Base-by-base conservation (phyloP, 352 stramenopile species). In the Hyaloperonospora arabidopsidis region DNA sequence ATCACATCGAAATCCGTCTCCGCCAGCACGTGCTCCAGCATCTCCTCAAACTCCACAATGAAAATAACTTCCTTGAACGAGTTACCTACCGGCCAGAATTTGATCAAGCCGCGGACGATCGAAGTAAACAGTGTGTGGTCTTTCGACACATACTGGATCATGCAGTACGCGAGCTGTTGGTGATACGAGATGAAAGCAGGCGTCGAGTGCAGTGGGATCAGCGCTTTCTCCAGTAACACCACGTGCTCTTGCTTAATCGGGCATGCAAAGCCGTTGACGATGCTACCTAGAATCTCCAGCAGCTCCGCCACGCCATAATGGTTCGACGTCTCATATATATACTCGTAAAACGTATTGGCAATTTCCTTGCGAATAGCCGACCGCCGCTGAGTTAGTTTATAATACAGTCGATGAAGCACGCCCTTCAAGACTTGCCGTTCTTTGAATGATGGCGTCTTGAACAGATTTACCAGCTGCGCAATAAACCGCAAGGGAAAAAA, bases 301-400 rank as follows among this genome's bases (percentile, higher is more conserved):
- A 95, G 64, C 65, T 95, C 85, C 23, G 83, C 83, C 52, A 95
- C 80, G 56, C 85, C 85, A 59, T 92, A 89, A 66, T 95, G 80
- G 52, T 89, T 91, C 67, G 69, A 84, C 25, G 70, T 89, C 77
- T 95, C 85, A 88, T 95, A 95, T 86, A 93, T 90, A 87, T 92
- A 95, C 78, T 89, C 82, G 72, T 91, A 93, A 57, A 95, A 93
- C 52, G 82, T 73, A 61, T 93, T 70, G 54, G 82, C 78, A 67
- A 95, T 93, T 63, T 91, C 80, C 63, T 89, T 88, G 46, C 85
- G 80, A 70, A 95, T 93, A 15, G 81, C 74, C 54, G 83, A 87
- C 25, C 85, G 82, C 32, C 84, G 85, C 68, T 95, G 81, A 52
- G 83, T 93, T 49, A 95, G 74, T 68, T 93, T 95, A 77, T 93